Evolutionary conservation across 108 stramenopile species (phyloP), one percentile per base, ranked within the genome.

Genomic region (Stephanodiscus triporus): DNA sequence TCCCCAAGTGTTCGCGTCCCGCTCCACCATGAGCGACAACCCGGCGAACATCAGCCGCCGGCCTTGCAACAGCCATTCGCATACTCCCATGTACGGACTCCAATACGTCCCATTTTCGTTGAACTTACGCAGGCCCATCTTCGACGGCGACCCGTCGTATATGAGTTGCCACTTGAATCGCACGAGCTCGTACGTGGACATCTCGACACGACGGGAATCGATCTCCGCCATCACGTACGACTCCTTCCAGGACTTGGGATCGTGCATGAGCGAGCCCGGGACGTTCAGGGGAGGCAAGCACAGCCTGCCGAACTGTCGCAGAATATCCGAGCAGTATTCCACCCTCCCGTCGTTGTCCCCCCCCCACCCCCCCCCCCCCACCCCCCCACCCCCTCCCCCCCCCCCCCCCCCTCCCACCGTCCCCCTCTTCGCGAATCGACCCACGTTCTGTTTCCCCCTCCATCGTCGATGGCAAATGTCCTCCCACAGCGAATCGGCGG

Each of bases 171-270:
- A 78, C 40, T 34, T 30, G 23, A 73, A 78, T 20, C 57, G 19
- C 17, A 57, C 34, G 7, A 78, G 6, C 66, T 78, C 77, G 42
- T 78, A 71, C 24, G 63, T 36, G 2, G 47, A 26, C 26, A 78
- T 57, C 1, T 0, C 27, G 40, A 40, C 23, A 2, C 77, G 70
- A 9, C 63, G 61, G 6, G 72, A 72, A 53, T 78, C 71, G n/a
- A 73, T 60, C 61, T 78, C 77, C 42, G 77, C 77, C 72, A 73
- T 66, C 4, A 64, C 32, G 34, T 78, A 78, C 13, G 72, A 27
- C 45, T 78, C 77, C 51, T 73, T 78, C 77, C 77, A 78, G 9
- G 77, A 78, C 9, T 5, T 67, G 3, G 77, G 72, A 34, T 45
- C 48, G 49, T 76, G 66, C 19, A 68, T 68, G 19, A 68, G 19